phyloP scores from a whole-genome alignment of 2,329 filamentous ascomycete species.

The Xylaria sp. region DNA sequence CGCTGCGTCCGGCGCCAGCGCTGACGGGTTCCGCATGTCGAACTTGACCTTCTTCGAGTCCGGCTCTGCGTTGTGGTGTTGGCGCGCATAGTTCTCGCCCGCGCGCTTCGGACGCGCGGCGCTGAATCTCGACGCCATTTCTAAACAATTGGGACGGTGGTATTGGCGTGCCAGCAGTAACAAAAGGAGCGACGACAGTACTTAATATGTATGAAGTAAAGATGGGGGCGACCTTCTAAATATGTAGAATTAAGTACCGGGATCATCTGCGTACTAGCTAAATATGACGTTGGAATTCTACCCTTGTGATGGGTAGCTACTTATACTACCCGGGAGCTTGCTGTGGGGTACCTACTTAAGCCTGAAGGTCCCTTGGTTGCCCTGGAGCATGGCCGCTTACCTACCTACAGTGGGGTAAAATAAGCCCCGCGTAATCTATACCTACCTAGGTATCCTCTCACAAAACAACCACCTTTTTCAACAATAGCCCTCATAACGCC shows the following conservation, averaged over 20 bases:
- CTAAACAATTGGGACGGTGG: neutral
- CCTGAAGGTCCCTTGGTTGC: neutral
- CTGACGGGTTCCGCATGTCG: constrained; percentile 92
- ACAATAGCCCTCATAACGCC: too few relatives aligned
- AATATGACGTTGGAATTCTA: constrained; percentile 40
- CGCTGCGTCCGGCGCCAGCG: constrained; percentile 79
- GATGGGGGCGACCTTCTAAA: constrained; percentile 4
- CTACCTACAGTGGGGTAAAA: too few relatives aligned
- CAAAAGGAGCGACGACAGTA: neutral
- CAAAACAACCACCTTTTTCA: too few relatives aligned
- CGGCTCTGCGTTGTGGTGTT: constrained; percentile 62
- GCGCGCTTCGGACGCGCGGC: constrained; percentile 82
- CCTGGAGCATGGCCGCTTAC: neutral
- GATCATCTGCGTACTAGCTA: constrained; percentile 2
- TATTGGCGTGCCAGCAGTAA: neutral
- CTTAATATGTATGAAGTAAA: neutral
- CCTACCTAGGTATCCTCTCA: too few relatives aligned
- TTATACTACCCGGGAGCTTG: too few relatives aligned
- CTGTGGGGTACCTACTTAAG: constrained; percentile 2
- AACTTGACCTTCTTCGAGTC: constrained; percentile 83
- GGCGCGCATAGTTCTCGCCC: constrained; percentile 79
- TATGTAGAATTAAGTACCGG: neutral
- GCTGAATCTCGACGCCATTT: constrained; percentile 63
- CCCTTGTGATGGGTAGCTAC: constrained; percentile 22
- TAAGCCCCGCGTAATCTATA: too few relatives aligned